Evolutionary conservation across 768 basidiomycete genomes (phyloP).

Genomic region (Polyporus arcularius): DNA sequence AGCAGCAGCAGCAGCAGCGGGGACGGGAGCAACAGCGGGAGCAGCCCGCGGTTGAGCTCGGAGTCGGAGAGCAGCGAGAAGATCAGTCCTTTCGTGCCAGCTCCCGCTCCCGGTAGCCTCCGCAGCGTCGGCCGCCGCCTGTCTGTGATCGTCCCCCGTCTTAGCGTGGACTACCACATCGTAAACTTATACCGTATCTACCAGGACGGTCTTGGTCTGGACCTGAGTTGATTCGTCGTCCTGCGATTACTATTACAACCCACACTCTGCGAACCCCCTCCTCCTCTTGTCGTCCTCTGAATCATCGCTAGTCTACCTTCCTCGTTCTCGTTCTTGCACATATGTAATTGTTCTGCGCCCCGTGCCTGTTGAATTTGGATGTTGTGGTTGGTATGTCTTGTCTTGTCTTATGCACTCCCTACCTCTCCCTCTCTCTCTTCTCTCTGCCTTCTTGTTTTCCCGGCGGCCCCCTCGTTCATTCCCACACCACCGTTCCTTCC

Average conservation of each 20-base stretch:
- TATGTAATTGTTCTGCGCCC: neutral
- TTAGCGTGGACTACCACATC: slow-evolving; percentile 19
- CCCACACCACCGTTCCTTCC: neutral
- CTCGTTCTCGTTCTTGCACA: neutral
- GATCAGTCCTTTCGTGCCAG: neutral
- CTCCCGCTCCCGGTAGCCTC: neutral
- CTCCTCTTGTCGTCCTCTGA: neutral
- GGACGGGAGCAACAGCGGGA: neutral
- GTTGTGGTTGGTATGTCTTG: neutral
- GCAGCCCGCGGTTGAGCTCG: neutral
- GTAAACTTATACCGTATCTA: slow-evolving; percentile 20
- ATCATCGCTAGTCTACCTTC: neutral
- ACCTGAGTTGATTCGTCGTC: slow-evolving; percentile 4
- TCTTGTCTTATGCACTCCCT: neutral
- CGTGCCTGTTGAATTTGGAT: neutral
- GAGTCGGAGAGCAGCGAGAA: neutral
- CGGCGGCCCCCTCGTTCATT: neutral
- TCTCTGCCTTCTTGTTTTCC: neutral
- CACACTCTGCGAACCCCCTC: neutral
- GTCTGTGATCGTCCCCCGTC: slow-evolving; percentile 10
- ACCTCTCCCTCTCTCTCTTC: neutral
- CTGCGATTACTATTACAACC: no score
- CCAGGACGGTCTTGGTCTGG: slow-evolving; percentile 15
- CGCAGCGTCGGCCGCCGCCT: slow-evolving; percentile 1
- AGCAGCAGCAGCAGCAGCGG: neutral